Evolutionary conservation across 2,329 filamentous ascomycete species (phyloP).

Genomic region (Colletotrichum neosansevieriae): DNA sequence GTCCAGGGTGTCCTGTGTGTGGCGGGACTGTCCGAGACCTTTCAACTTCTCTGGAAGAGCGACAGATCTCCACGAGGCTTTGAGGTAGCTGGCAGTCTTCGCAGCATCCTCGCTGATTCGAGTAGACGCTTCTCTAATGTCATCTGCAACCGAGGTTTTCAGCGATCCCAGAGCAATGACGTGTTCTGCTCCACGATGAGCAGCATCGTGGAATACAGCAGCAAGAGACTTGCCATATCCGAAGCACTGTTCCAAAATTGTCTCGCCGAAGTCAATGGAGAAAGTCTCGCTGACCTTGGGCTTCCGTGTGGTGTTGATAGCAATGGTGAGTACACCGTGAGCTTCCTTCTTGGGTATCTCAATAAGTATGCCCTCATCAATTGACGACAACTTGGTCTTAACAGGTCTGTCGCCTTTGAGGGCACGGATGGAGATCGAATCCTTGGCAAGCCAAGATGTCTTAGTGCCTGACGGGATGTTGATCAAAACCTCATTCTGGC

Average conservation of each 20-base stretch:
- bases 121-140: conserved; percentile 24
- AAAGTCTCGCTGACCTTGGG: conserved; percentile 73
- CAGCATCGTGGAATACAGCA: conserved; percentile 54
- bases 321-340: conserved; percentile 68
- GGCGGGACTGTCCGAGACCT: conserved; percentile 48
- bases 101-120: conserved; percentile 23
- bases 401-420: conserved; percentile 61
- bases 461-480: conserved; percentile 64
- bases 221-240: conserved; percentile 59
- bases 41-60: conserved; percentile 44
- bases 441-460: conserved; percentile 66
- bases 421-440: conserved; percentile 68
- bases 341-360: conserved; percentile 66
- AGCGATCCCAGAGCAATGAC: conserved; percentile 4
- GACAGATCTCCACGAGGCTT: conserved; percentile 33
- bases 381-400: conserved; percentile 60
- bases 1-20: conserved; percentile 51
- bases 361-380: conserved; percentile 64
- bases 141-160: conserved; percentile 15
- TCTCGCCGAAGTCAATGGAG: conserved; percentile 69
- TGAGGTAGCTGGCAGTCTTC: conserved; percentile 20
- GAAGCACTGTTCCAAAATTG: conserved; percentile 57
- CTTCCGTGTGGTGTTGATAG: conserved; percentile 68
- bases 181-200: conserved; percentile 47
- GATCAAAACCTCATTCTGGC: conserved; percentile 65